Conservation (phyloP, 257 asterid genomes). For the Solanum rostratum region DNA sequence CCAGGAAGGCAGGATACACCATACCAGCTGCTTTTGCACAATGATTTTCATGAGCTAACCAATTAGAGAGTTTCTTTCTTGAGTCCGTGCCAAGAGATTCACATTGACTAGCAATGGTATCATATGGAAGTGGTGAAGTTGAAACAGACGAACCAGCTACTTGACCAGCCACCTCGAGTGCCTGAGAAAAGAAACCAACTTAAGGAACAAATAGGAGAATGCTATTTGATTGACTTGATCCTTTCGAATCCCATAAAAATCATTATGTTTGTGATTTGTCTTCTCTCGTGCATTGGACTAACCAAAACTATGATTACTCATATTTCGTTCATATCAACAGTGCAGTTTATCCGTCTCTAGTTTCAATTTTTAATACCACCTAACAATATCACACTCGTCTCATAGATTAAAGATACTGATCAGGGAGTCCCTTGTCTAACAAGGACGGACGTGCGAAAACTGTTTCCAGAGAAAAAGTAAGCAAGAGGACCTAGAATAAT, state of each 20-base stretch:
- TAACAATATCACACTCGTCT: neutral
- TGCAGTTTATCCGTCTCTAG: neutral
- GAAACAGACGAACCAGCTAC: constrained; percentile 93
- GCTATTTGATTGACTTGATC: neutral
- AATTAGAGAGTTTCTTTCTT: constrained; percentile 82
- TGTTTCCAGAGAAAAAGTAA: neutral
- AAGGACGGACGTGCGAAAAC: neutral
- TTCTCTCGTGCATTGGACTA: neutral
- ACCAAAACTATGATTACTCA: neutral
- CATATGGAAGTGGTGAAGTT: constrained; percentile 89
- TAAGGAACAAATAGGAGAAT: neutral
- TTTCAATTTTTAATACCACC: neutral
- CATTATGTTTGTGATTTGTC: neutral
- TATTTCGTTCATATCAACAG: neutral
- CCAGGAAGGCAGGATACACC: constrained; percentile 23
- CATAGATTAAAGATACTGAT: neutral
- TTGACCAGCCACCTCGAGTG: constrained; percentile 96
- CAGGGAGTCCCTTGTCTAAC: neutral
- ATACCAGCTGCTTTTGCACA: constrained; percentile 9
- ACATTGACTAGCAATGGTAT: constrained; percentile 79
- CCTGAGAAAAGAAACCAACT: constrained; percentile 36
- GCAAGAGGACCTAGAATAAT: neutral
- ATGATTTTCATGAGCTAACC: constrained; percentile 59
- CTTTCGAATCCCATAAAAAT: neutral
- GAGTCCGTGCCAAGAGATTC: constrained; percentile 81